Conservation (phyloP, 192 early-diverging fungal species). For the Irineochytrium annulatum region DNA sequence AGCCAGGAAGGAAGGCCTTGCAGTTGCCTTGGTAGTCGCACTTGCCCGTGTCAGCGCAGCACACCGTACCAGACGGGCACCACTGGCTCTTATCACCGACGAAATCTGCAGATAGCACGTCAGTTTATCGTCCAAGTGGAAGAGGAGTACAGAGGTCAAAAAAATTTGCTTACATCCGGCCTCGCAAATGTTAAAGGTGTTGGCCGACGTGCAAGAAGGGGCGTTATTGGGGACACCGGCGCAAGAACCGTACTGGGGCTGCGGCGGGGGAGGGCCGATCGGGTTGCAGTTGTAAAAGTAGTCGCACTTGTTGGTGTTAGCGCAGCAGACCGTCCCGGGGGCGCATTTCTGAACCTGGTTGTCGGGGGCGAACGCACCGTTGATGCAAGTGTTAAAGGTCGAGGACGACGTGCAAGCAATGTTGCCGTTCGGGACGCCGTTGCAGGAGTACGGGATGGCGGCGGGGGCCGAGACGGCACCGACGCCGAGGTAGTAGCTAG, state of each 20-base stretch:
- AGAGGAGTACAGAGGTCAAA: not conserved
- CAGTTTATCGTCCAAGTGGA: not conserved
- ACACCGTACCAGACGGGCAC: constrained; percentile 1
- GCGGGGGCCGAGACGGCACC: not conserved
- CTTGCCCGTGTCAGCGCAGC: not conserved
- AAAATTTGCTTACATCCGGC: not conserved
- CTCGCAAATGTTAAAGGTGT: not conserved
- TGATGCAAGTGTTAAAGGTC: constrained; percentile 7
- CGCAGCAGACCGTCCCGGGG: not conserved
- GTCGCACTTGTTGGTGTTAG: constrained; percentile 7
- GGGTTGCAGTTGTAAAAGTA: not conserved
- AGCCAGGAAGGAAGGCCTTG: not conserved
- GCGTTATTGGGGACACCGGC: constrained; percentile 3
- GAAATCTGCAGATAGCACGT: not conserved
- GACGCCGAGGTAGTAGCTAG: too few species aligned
- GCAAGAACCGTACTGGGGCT: not conserved
- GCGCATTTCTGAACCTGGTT: not conserved
- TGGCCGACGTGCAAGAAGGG: not conserved
- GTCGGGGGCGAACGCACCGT: not conserved
- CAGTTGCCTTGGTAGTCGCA: not conserved
- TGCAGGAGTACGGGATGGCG: not conserved
- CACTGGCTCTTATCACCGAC: not conserved
- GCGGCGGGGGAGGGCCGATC: not conserved
- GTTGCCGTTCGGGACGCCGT: not conserved
- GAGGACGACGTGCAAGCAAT: not conserved